Evolutionary conservation across 2,329 filamentous ascomycete genomes (phyloP), one percentile per base, ranked within the genome.

Genomic region (Huntiella moniliformis): DNA sequence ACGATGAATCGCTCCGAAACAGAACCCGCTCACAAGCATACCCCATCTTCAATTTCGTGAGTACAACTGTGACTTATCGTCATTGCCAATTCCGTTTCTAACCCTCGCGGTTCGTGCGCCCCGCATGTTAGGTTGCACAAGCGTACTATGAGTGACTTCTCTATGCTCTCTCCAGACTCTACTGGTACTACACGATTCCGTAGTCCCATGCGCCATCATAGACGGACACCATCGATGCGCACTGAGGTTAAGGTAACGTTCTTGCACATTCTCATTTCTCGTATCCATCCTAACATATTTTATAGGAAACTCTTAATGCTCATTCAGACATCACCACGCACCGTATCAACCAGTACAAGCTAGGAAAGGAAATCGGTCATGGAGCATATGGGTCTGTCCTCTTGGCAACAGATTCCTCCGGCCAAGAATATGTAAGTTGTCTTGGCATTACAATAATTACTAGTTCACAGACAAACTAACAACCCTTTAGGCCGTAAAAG

Each of bases 311-410:
- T 3, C 74, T 94, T 56, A 80, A 95, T 67, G 88, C 88, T 46
- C 77, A 77, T 49, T 87, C 85, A 28, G 78, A 91, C 58, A 93
- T 92, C 61, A 80, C 88, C 54, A 70, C 92, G 57, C 84, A 92
- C 57, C 74, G 77, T 48, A 88, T 96, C 64, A 96, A 96, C 60
- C 88, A 96, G 63, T 98, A 96, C 60, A 70, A 81, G 48, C 91
- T 98, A 57, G 79, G 82, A 60, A 82, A 93, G 59, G 88, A 96
- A 67, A 95, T 98, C 55, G 91, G 91, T n/a, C 73, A 86, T 52
- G 91, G 91, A 13, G 96, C 88, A 0, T 98, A 93, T 60, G 91
- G 91, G 5, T 81, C 87, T 8, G 91, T 98, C 11, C 86, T 96
- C 62, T 67, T 88, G 15, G 91, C 86, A 16, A 77, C 76, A 2